Conservation (phyloP, 2,329 filamentous ascomycete species). For the Coleophoma crateriformis region DNA sequence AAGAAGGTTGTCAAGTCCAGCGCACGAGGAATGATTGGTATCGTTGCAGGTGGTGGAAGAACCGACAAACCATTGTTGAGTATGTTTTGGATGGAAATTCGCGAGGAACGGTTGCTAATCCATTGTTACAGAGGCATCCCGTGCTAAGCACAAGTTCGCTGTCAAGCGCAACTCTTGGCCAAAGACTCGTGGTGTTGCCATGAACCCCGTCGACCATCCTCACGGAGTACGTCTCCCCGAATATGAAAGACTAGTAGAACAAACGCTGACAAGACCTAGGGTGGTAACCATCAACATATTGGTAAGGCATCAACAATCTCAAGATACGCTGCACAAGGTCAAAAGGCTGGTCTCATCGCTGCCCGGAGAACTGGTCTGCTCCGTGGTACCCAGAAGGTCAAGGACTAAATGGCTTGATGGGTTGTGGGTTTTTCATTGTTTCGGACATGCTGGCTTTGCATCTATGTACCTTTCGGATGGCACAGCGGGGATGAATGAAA, state of each 20-base stretch:
- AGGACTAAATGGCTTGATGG: slow-evolving; percentile 62
- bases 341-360: slow-evolving; percentile 99
- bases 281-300: slow-evolving; percentile 98
- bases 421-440: slow-evolving; percentile 22
- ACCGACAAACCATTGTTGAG: slow-evolving; percentile 99
- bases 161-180: slow-evolving; percentile 99
- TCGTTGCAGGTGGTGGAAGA: slow-evolving; percentile 97
- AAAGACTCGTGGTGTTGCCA: slow-evolving; percentile 99
- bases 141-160: slow-evolving; percentile 99
- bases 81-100: slow-evolving; percentile 37
- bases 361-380: slow-evolving; percentile 99
- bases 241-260: background rate
- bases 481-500: slow-evolving; percentile 27
- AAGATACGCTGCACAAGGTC: slow-evolving; percentile 93
- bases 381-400: slow-evolving; percentile 99
- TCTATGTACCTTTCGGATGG: slow-evolving; percentile 26
- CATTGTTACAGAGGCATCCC: slow-evolving; percentile 75
- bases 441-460: slow-evolving; percentile 27
- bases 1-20: slow-evolving; percentile 97
- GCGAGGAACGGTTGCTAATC: slow-evolving; percentile 32
- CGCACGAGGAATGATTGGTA: slow-evolving; percentile 97
- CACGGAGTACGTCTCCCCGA: slow-evolving; percentile 57
- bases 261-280: slow-evolving; percentile 37
- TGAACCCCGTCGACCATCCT: slow-evolving; percentile 99
- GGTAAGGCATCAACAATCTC: slow-evolving; percentile 99